A percentile compares a stretch with the other conserved stretches of the same genome.
phyloP scores from a whole-genome alignment of 2,329 filamentous ascomycete species.

The Xylariales sp. region DNA sequence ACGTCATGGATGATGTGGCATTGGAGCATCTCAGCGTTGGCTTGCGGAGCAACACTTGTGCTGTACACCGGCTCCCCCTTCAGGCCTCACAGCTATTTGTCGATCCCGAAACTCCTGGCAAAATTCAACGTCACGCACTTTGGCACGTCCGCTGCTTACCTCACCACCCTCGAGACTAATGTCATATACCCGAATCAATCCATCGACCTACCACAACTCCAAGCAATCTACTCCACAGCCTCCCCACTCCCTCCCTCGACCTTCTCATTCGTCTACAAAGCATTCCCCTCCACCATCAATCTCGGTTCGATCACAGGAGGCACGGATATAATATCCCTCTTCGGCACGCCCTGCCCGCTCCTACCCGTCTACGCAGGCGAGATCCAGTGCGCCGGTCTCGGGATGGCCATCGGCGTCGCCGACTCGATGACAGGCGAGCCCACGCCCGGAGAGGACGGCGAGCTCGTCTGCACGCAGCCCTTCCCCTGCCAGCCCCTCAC shows the following conservation, averaged over 20 bases:
- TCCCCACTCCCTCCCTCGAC: constrained; percentile 90
- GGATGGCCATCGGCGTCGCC: constrained; percentile 68
- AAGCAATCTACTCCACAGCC: constrained; percentile 90
- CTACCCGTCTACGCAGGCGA: constrained; percentile 68
- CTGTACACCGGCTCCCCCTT: constrained; percentile 94
- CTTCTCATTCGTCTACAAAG: constrained; percentile 81
- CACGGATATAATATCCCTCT: constrained; percentile 94
- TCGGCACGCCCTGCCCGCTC: constrained; percentile 77
- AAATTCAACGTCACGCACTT: constrained; percentile 85
- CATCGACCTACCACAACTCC: constrained; percentile 59
- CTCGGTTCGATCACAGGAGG: constrained; percentile 92
- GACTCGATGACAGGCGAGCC: constrained; percentile 53
- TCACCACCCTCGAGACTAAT: constrained; percentile 84
- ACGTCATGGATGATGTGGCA: constrained; percentile 99
- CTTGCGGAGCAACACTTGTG: constrained; percentile 75
- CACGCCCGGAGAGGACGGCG: constrained; percentile 66
- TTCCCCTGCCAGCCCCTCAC: constrained; percentile 89
- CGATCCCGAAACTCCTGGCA: constrained; percentile 77
- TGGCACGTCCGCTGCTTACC: constrained; percentile 89
- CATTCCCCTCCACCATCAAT: constrained; percentile 76
- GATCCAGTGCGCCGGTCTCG: constrained; percentile 72
- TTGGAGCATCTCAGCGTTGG: constrained; percentile 84
- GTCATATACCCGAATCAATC: constrained; percentile 52
- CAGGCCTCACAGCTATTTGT: constrained; percentile 69
- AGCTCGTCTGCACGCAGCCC: constrained; percentile 78